Base-by-base conservation (phyloP, 2,329 filamentous ascomycete genomes). In the Aspergillus ruber region DNA sequence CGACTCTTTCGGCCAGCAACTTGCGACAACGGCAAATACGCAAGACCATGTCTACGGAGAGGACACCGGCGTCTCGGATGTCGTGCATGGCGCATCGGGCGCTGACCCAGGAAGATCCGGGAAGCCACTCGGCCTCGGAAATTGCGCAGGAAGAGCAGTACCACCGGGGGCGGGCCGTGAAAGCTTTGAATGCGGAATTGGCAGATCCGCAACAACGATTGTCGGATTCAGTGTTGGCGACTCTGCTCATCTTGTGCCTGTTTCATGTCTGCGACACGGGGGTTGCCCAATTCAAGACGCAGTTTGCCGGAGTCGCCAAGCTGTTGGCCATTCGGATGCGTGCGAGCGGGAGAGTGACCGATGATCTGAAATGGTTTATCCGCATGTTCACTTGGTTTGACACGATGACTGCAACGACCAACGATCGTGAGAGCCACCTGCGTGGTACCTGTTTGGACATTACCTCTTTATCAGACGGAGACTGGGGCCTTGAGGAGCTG, bases 181-280 rank as follows among this genome's bases (percentile, higher is more conserved):
- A 85, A 50, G 79, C 90, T 15, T 76, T 96, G 48, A 95, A 97
- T 63, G 78, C 84, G 59, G 87, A 95, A 64, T 77, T 97, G 45
- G 85, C 88, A 47, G 85, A 95, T 65, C 80, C 84, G 0, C 74
- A 76, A 18, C 83, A 83, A 58, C 86, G 89, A 4, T 83, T 85
- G 46, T 85, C 93, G 57, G 91, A 96, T 65, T 90, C 88, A 0
- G 87, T 93, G 4, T 75, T 96, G 25, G 90, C 89, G 2, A 95
- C 89, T 3, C 82, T 96, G 32, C 78, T 96, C 35, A 80, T 96
- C 7, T 77, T 96, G 3, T 95, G 90, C 64, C 83, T 96, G 51
- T 95, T 95, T 66, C 87, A 94, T 56, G 90, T 95, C 71, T 93
- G 89, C 52, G 90, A 96, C 67, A 93, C 88, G 1, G 91, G 91